A percentile compares a stretch with the other conserved stretches of the same genome.
These are phyloP conservation scores for Phytophthora pini DNA, from an alignment of 352 stramenopile species.

Conservation along the genomic window DNA sequence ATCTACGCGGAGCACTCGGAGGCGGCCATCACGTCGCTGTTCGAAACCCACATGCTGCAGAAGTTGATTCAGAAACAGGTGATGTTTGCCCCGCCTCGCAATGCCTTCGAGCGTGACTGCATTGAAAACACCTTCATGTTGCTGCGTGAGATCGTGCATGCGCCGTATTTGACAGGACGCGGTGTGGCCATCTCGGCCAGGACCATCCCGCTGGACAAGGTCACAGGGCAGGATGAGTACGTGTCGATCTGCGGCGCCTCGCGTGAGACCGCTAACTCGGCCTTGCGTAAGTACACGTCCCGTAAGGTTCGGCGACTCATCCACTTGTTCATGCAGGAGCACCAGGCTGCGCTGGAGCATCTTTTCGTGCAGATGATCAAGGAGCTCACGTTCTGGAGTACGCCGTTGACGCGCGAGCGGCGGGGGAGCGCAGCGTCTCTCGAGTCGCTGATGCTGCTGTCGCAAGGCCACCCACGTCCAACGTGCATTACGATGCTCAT, in stretches of 20 bases:
- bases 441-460: slow-evolving; percentile 73
- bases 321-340: slow-evolving; percentile 84
- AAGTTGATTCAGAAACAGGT: slow-evolving; percentile 83
- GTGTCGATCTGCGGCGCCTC: slow-evolving; percentile 87
- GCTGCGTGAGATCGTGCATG: slow-evolving; percentile 82
- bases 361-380: slow-evolving; percentile 87
- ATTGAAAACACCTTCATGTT: slow-evolving; percentile 86
- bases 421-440: slow-evolving; percentile 56
- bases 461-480: slow-evolving; percentile 71
- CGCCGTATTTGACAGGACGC: slow-evolving; percentile 81
- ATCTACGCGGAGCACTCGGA: slow-evolving; percentile 89
- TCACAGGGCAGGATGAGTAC: slow-evolving; percentile 89
- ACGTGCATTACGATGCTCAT: slow-evolving; percentile 83
- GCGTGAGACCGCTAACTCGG: slow-evolving; percentile 83
- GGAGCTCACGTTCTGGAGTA: slow-evolving; percentile 87
- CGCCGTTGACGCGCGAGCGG: slow-evolving; percentile 48
- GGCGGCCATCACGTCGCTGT: slow-evolving; percentile 71
- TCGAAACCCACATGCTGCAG: slow-evolving; percentile 74
- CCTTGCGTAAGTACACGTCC: slow-evolving; percentile 86
- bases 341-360: slow-evolving; percentile 68
- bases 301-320: slow-evolving; percentile 86
- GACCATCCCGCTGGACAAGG: slow-evolving; percentile 85
- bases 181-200: slow-evolving; percentile 88
- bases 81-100: slow-evolving; percentile 73
- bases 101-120: slow-evolving; percentile 73